Conservation (phyloP, 2,329 filamentous ascomycete species). For the Biscogniauxia mediterranea region DNA sequence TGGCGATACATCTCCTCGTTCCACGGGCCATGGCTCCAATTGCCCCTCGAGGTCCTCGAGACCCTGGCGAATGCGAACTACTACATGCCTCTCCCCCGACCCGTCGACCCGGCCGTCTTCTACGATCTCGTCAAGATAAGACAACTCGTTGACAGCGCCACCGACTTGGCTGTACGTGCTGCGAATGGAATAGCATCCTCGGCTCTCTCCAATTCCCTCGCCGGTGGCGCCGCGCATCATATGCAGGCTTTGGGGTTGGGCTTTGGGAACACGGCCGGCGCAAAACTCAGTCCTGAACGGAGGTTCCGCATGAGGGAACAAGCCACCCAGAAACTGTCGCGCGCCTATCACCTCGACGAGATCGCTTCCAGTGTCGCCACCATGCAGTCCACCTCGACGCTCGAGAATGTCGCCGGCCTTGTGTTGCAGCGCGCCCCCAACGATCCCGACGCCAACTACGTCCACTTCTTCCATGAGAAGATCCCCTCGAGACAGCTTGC, state of each 20-base stretch:
- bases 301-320: conserved; percentile 79
- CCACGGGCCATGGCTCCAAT: conserved; percentile 78
- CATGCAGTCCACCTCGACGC: conserved; percentile 75
- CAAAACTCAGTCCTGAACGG: conserved; percentile 71
- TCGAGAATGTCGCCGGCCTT: conserved; percentile 72
- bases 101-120: conserved; percentile 77
- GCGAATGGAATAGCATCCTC: conserved; percentile 70
- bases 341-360: conserved; percentile 78
- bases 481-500: conserved; percentile 74
- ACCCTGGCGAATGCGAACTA: conserved; percentile 77
- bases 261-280: conserved; percentile 57
- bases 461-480: conserved; percentile 93
- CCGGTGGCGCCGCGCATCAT: conserved; percentile 42
- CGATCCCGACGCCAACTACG: conserved; percentile 75
- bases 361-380: conserved; percentile 79
- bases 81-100: conserved; percentile 70
- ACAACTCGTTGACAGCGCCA: conserved; percentile 75
- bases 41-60: conserved; percentile 76
- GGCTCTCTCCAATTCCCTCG: conserved; percentile 51
- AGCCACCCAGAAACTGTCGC: conserved; percentile 72
- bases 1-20: conserved; percentile 84
- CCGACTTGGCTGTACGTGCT: conserved; percentile 73
- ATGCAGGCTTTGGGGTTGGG: conserved; percentile 49
- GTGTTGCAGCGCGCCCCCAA: conserved; percentile 69
- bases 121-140: conserved; percentile 84